A percentile compares a stretch with the other conserved stretches of the same genome.
Conservation (phyloP, 108 stramenopile species). For the Skeletonema menzelii region DNA sequence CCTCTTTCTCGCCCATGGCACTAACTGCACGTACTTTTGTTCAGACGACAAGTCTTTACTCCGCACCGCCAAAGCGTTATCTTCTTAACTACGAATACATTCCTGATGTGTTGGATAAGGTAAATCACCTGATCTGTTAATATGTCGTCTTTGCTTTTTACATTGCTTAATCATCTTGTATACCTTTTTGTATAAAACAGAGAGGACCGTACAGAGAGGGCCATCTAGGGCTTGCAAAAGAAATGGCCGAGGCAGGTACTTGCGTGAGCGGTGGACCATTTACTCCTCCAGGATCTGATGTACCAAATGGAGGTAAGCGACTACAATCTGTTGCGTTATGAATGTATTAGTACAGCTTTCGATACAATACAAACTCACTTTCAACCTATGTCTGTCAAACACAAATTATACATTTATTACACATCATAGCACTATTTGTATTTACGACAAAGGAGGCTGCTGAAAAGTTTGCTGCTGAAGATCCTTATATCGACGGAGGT, state of each 20-base stretch:
- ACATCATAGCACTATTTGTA: constrained; percentile 64
- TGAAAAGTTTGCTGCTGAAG: constrained; percentile 62
- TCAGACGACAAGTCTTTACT: constrained; percentile 17
- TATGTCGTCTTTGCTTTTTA: no score
- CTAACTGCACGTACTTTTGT: neutral
- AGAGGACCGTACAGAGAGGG: constrained; percentile 77
- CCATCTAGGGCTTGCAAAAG: constrained; percentile 72
- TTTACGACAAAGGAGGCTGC: constrained; percentile 73
- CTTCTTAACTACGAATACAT: constrained; percentile 77
- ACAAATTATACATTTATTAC: neutral
- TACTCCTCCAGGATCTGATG: constrained; percentile 46
- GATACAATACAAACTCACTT: neutral
- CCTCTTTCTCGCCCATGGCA: constrained; percentile 1
- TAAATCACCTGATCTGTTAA: neutral
- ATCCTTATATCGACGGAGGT: constrained; percentile 79
- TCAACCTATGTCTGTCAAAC: neutral
- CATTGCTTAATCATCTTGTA: no score
- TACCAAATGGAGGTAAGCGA: constrained; percentile 57
- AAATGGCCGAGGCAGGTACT: constrained; percentile 61
- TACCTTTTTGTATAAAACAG: neutral
- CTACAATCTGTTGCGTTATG: neutral
- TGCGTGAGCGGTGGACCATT: constrained; percentile 77
- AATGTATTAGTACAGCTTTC: neutral
- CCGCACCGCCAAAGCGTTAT: constrained; percentile 36
- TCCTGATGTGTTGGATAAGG: constrained; percentile 83